Percentiles rank a stretch among this genome's conserved stretches.
Evolutionary conservation across 192 early-diverging fungal genomes (phyloP).

Genomic region (Umbelopsis sp.): DNA sequence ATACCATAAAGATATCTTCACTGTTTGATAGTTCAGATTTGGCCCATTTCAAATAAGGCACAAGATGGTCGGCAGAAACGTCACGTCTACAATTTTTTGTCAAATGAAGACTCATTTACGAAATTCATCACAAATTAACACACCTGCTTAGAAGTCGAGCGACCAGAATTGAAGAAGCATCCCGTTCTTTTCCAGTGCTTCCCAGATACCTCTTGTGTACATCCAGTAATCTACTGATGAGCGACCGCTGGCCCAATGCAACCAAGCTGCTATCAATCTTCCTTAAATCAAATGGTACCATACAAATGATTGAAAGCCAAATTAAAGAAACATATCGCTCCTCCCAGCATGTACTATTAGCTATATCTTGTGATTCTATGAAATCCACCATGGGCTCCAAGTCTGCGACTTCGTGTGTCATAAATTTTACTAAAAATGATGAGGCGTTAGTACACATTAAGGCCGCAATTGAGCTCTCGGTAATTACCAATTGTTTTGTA

Average conservation of each 20-base stretch:
- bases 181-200: constrained; percentile 84
- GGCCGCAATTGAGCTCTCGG: not conserved
- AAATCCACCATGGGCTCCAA: constrained; percentile 88
- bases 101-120: not conserved
- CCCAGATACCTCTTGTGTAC: constrained; percentile 67
- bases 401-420: constrained; percentile 87
- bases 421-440: constrained; percentile 72
- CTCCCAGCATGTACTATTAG: constrained; percentile 61
- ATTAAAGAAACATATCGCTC: constrained; percentile 81
- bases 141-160: constrained; percentile 81
- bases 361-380: constrained; percentile 41
- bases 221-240: constrained; percentile 73
- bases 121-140: constrained; percentile 7
- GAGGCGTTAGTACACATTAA: too few relatives aligned
- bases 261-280: constrained; percentile 74
- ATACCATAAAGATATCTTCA: constrained; percentile 56
- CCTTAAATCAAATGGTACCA: constrained; percentile 94
- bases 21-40: constrained; percentile 33
- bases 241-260: constrained; percentile 39
- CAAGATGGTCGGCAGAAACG: constrained; percentile 59
- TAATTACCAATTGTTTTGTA: constrained; percentile 80
- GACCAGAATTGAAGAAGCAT: constrained; percentile 82
- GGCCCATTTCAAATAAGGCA: constrained; percentile 76
- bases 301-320: constrained; percentile 93
- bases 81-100: constrained; percentile 56